Conservation (phyloP, 768 basidiomycete species). For the Lactifluus subvellereus region DNA sequence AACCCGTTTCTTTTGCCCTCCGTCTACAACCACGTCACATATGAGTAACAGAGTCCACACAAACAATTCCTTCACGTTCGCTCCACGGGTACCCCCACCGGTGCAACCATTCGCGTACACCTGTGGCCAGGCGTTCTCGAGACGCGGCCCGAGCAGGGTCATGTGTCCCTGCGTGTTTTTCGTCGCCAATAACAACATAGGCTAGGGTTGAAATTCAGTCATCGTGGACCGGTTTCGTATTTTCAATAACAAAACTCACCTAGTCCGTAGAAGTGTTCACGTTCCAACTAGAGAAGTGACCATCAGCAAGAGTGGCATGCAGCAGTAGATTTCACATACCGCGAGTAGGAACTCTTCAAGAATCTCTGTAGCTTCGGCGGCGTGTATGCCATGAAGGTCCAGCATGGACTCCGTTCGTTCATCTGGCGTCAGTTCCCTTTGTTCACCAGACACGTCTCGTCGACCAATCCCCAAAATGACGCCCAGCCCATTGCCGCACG, state of each 20-base stretch:
- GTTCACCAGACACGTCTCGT: constrained; percentile 43
- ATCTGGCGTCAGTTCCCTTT: constrained; percentile 59
- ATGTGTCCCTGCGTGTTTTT: constrained; percentile 93
- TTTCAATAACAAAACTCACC: constrained; percentile 40
- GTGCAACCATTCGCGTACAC: constrained; percentile 86
- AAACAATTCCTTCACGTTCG: constrained; percentile 86
- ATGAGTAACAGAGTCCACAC: constrained; percentile 82
- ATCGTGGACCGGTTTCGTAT: not conserved
- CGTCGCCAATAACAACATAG: constrained; percentile 89
- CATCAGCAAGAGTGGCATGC: not conserved
- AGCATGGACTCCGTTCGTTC: constrained; percentile 86
- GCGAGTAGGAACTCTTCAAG: constrained; percentile 83
- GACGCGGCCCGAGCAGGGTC: constrained; percentile 77
- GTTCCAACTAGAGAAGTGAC: constrained; percentile 55
- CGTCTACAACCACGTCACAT: constrained; percentile 24
- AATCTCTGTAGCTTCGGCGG: constrained; percentile 88
- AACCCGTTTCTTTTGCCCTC: not conserved
- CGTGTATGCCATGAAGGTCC: constrained; percentile 91
- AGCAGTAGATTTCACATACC: constrained; percentile 43
- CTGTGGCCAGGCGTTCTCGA: constrained; percentile 74
- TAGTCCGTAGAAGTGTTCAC: constrained; percentile 81
- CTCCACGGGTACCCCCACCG: constrained; percentile 96
- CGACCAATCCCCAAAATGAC: constrained; percentile 83
- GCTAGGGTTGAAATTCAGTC: constrained; percentile 38
- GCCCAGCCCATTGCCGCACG: constrained; percentile 77